phyloP scores from a whole-genome alignment of 129 eudicot species.

The Centella asiatica region DNA sequence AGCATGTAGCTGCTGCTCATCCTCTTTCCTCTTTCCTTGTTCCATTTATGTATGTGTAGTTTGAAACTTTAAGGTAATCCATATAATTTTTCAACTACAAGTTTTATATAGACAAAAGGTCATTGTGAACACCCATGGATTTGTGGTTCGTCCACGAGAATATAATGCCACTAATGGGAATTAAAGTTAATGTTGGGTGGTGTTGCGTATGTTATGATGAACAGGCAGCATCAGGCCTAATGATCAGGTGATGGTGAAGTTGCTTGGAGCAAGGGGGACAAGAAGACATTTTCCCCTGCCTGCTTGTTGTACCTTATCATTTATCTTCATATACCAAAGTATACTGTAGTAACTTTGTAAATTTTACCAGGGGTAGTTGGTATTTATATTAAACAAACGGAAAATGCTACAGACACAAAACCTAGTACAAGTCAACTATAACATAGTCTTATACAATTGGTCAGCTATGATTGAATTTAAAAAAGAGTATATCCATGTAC shows the following conservation, averaged over 20 bases:
- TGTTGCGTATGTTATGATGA: neutral
- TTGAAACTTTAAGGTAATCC: neutral
- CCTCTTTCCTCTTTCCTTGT: constrained; percentile 26
- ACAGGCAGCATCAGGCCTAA: constrained; percentile 2
- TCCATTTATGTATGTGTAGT: constrained; percentile 13
- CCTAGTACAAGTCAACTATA: too few relatives aligned
- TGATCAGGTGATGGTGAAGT: constrained; percentile 4
- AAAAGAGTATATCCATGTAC: too few relatives aligned
- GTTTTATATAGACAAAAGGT: neutral
- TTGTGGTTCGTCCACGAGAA: neutral
- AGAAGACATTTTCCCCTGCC: constrained; percentile 11
- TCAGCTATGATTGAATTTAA: too few relatives aligned
- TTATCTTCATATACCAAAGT: neutral
- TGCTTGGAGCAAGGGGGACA: constrained; percentile 10
- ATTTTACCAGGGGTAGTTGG: too few relatives aligned
- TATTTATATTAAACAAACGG: too few relatives aligned
- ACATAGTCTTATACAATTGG: too few relatives aligned
- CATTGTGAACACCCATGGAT: neutral
- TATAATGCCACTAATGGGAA: constrained; percentile 9
- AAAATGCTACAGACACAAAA: too few relatives aligned
- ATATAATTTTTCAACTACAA: neutral
- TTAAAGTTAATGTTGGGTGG: neutral
- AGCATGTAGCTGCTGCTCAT: constrained; percentile 39
- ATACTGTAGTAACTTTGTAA: neutral
- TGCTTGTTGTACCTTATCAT: constrained; percentile 6